Percentiles rank a stretch among this genome's conserved stretches.
These are phyloP conservation scores for Brassica incana DNA, from an alignment of 345 rosid genomes.

Conservation along the genomic window DNA sequence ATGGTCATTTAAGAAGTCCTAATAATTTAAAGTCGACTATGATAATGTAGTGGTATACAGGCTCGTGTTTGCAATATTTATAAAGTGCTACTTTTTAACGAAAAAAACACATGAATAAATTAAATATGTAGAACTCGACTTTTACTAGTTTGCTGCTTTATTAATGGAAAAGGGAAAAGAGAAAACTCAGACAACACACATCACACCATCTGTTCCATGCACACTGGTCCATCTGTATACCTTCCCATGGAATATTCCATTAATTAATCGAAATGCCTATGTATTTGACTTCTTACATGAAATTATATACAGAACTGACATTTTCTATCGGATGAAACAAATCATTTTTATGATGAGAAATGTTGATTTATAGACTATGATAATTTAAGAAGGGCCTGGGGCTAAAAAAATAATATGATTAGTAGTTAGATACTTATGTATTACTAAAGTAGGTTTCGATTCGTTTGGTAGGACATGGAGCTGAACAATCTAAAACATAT, in stretches of 20 bases:
- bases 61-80: conserved; percentile 29
- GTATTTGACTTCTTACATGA: neutral
- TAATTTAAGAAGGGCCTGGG: neutral
- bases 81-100: neutral
- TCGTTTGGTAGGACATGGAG: conserved; percentile 4
- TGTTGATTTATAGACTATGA: neutral
- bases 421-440: neutral
- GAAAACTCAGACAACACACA: conserved; percentile 21
- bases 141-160: conserved; percentile 29
- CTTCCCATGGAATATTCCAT: conserved; percentile 19
- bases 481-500: neutral
- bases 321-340: neutral
- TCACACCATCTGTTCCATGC: conserved; percentile 22
- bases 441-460: neutral
- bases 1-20: neutral
- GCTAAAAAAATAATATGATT: neutral
- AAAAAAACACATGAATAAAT: neutral
- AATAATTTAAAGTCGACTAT: conserved; percentile 18
- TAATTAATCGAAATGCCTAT: neutral
- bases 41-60: conserved; percentile 36
- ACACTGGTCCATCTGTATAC: conserved; percentile 32
- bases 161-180: conserved; percentile 20
- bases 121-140: conserved; percentile 19
- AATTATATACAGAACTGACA: neutral
- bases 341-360: neutral